Evolutionary conservation across 352 stramenopile species (phyloP), one percentile per base, ranked within the genome.

Genomic region (Globisporangium takayamanum): DNA sequence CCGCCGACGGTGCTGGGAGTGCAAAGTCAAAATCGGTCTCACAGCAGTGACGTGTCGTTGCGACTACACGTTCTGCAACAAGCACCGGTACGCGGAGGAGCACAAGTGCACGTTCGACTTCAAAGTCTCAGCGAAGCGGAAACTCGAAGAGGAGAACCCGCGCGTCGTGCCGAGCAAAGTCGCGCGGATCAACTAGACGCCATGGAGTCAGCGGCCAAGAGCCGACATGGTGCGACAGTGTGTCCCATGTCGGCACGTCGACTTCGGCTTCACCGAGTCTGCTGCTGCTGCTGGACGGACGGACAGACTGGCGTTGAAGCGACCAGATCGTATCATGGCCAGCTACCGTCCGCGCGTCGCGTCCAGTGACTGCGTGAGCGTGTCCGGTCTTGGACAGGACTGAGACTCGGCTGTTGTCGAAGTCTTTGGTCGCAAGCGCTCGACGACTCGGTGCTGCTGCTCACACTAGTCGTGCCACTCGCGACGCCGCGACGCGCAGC

Each of bases 51-150:
- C 74, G 36, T 97, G 89, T 60, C 81, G 83, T 26, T 97, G 89
- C 73, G 87, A 89, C 53, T 96, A 88, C 65, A 91, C 87, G 46
- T 97, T 96, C 68, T 97, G 89, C 62, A 80, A 78, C 55, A 85
- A 87, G 55, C 89, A 97, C 62, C 84, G 89, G 2, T 96, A 96
- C 56, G 87, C 88, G 0, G 88, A 97, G 50, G 76, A 95, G 60
- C 89, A 96, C 80, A 72, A 74, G 37, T 96, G 88, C 67, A 65
- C 68, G 0, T 96, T 94, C 61, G 89, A 96, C 69, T 96, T 96
- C 57, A 94, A 92, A 62, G 74, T 69, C 26, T 73, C 80, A 0
- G 87, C 75, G 37, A 94, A 95, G 68, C 77, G 80, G 28, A 90
- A 93, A 53, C 70, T 97, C 0, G 74, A 87, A 61, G 79, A 79